phyloP scores from a whole-genome alignment of 2,329 filamentous ascomycete genomes.

The Xylaria digitata region DNA sequence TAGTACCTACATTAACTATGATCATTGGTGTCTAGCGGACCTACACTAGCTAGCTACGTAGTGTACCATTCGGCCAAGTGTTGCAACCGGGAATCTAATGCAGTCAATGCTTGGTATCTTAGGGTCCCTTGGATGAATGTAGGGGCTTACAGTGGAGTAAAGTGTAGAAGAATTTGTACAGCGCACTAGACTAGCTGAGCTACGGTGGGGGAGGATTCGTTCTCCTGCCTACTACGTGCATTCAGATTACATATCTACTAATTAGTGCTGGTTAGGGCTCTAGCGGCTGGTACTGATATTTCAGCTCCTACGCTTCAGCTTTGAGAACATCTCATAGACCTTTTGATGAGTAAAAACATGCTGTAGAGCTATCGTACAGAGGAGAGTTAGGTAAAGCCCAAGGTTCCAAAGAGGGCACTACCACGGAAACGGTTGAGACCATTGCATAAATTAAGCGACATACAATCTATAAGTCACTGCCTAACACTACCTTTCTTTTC shows the following conservation, averaged over 20 bases:
- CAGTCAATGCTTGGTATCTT: slow-evolving; percentile 1
- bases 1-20: too few relatives aligned
- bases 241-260: neutral
- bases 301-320: neutral
- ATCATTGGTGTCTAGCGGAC: neutral
- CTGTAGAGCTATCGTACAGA: too few relatives aligned
- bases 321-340: neutral
- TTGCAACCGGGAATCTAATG: neutral
- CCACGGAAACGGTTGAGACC: too few relatives aligned
- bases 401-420: too few relatives aligned
- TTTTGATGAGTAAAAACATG: neutral
- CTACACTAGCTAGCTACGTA: neutral
- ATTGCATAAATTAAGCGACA: too few relatives aligned
- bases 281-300: neutral
- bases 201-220: slow-evolving; percentile 14
- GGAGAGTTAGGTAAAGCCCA: too few relatives aligned
- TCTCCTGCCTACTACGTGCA: neutral
- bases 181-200: neutral
- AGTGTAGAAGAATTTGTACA: neutral
- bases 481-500: too few relatives aligned
- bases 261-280: neutral
- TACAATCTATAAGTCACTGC: too few relatives aligned
- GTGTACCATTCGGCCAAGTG: neutral
- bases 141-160: slow-evolving; percentile 19
- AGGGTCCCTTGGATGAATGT: neutral